Conservation (phyloP, 495 filamentous ascomycete species). For the Penicillium alfredii region DNA sequence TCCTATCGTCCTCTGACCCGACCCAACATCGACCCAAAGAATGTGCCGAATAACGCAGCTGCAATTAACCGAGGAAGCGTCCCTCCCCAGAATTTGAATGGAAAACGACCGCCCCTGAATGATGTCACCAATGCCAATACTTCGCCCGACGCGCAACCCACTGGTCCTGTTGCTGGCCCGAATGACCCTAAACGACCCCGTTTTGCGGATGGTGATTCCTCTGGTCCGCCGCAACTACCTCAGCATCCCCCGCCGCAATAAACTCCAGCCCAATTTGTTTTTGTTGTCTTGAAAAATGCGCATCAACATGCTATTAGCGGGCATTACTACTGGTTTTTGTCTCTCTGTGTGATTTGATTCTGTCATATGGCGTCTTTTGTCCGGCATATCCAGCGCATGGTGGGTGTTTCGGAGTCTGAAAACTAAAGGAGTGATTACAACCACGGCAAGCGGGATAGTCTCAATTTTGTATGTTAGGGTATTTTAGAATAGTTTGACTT, state of each 20-base stretch:
- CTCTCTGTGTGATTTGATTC: no score
- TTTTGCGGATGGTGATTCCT: constrained; percentile 14
- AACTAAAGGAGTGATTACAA: no score
- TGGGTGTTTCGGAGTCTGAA: no score
- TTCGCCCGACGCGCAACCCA: constrained; percentile 13
- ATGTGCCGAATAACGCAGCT: constrained; percentile 11
- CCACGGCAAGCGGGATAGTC: no score
- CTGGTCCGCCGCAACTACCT: constrained; percentile 10
- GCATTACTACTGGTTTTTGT: no score
- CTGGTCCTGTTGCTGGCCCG: constrained; percentile 16
- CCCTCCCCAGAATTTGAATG: constrained; percentile 32
- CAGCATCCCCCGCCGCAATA: constrained; percentile 11
- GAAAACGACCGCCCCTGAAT: constrained; percentile 43
- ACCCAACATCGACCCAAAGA: constrained; percentile 30
- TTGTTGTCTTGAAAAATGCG: not conserved
- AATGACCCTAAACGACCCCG: constrained; percentile 36
- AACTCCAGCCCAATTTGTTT: not conserved
- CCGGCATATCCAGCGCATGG: constrained; percentile 1
- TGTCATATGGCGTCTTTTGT: no score
- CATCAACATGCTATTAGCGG: constrained; percentile 12
- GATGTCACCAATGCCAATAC: constrained; percentile 47
- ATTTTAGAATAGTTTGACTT: no score
- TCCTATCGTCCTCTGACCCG: constrained; percentile 42
- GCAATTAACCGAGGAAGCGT: constrained; percentile 16
- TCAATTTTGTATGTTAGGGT: no score